Base-by-base conservation (phyloP, 1,284 basidiomycete species). In the Chalciporus sp. region DNA sequence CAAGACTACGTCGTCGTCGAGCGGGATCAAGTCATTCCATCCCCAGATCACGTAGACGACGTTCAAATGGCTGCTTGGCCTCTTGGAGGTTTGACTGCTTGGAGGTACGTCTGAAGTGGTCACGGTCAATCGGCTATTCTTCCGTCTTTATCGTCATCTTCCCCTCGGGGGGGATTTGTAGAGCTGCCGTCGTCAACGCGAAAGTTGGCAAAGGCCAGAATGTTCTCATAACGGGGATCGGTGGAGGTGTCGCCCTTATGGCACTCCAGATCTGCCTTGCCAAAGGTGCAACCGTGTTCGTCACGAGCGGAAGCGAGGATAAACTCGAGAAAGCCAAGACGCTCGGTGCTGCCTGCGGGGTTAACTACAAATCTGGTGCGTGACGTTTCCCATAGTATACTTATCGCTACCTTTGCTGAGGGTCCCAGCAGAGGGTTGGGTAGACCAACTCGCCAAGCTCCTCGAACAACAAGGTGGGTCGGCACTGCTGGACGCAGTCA, bases 201-300 rank as follows among this genome's bases (percentile, higher is more conserved):
- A 68, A 76, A 5, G 81, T 93, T 6, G 58, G 80, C 49, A 66
- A 73, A 8, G 90, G 85, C 5, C 83, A 94, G 43, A 89, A 86
- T 52, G 76, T 95, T 31, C 81, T 95, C 35, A 87, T 95, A 51
- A 90, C 88, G 2, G 89, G 89, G 14, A 82, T 88, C 39, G 88
- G 86, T n/a, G 86, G 92, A 11, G 92, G 93, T 7, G 93, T 95
- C 27, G 92, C 92, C 0, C 75, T 95, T 20, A 65, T 84, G 35
- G 87, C 90, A 0, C 70, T 94, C 49, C 92, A 94, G 67, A 72
- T 94, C 20, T 90, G 86, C 62, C 65, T 93, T 1, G 91, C 89
- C 0, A 81, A 80, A 60, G 90, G 91, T 8, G 91, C 89, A 0
- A 82, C 83, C 43, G 91, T 94, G 10, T 94, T 85, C 68, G 91